A percentile compares a stretch with the other conserved stretches of the same genome.
Conservation (phyloP, 495 filamentous ascomycete genomes). For the Talaromyces thailandensis region DNA sequence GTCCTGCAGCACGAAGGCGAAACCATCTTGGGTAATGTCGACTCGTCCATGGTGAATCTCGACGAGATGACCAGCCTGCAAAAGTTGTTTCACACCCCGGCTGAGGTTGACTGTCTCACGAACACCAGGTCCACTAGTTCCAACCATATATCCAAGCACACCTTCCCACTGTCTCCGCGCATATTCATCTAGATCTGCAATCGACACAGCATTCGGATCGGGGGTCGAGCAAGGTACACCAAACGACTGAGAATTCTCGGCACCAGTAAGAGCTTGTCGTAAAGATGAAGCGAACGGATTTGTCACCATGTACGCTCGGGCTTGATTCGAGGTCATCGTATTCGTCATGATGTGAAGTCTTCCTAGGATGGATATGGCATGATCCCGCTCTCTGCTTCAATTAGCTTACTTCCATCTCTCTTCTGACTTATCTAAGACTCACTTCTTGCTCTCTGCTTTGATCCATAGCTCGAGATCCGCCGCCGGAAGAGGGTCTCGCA, state of each 20-base stretch:
- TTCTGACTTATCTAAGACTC: slow-evolving; percentile 10
- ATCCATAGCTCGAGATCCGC: slow-evolving; percentile 80
- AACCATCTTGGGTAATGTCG: slow-evolving; percentile 82
- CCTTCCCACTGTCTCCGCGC: slow-evolving; percentile 88
- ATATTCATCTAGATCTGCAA: slow-evolving; percentile 73
- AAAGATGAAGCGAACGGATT: slow-evolving; percentile 68
- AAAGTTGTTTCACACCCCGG: slow-evolving; percentile 69
- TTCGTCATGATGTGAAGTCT: slow-evolving; percentile 71
- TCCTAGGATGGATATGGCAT: slow-evolving; percentile 70
- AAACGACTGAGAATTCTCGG: slow-evolving; percentile 77
- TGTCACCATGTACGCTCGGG: slow-evolving; percentile 60
- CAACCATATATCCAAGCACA: slow-evolving; percentile 91
- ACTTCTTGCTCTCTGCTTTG: slow-evolving; percentile 60
- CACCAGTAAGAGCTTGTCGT: slow-evolving; percentile 76
- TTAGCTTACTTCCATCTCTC: neutral
- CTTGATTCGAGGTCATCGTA: slow-evolving; percentile 46
- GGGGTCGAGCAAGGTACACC: slow-evolving; percentile 67
- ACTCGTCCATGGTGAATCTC: slow-evolving; percentile 48
- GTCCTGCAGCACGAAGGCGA: slow-evolving; percentile 89
- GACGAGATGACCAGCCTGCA: slow-evolving; percentile 73
- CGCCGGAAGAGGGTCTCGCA: slow-evolving; percentile 63
- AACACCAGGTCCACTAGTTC: slow-evolving; percentile 46
- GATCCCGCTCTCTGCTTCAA: slow-evolving; percentile 58
- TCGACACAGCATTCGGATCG: slow-evolving; percentile 46
- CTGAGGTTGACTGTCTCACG: slow-evolving; percentile 51